Evolutionary conservation across 352 stramenopile species (phyloP), one percentile per base, ranked within the genome.

Genomic region (Phytophthora agathidicida): DNA sequence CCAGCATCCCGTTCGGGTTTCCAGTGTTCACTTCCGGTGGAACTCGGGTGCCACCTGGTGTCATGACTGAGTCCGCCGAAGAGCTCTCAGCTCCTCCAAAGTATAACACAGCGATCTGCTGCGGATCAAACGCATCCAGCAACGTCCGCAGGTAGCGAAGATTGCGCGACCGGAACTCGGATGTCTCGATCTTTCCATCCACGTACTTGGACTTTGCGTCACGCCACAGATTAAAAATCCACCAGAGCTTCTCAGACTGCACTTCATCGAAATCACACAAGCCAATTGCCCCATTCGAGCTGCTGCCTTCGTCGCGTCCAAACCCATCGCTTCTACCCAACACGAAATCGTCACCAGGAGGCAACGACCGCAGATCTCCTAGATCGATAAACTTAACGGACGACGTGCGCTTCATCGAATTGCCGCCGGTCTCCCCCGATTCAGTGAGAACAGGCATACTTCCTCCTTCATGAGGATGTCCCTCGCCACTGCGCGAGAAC

Each of bases 191-290:
- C 45, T 94, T 94, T 17, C 84, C 79, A 6, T 71, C 80, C 7
- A 81, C 73, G 57, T 90, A 94, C 59, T 88, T 91, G 9, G 63
- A 54, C 36, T 88, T 89, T 1, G 74, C 73, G 32, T 83, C 70
- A 9, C 64, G 68, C 82, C 82, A 94, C 24, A 76, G 26, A 28
- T 91, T 92, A 32, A 94, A 94, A 13, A 94, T 88, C 80, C 80
- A 92, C 80, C 84, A 92, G 14, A 94, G 55, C 30, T 77, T 80
- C 59, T 91, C 84, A 2, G 80, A 91, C 55, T 92, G 84, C n/a
- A 86, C 75, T 55, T 91, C 82, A 24, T 94, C 82, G 41, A 91
- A 92, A 60, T 91, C 84, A 52, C 85, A 92, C 14, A 88, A 51
- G 11, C 83, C 81, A 23, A 91, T 83, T 2, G 70, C 76, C 27